These are phyloP conservation scores for Peniophora sp. DNA, from an alignment of 1,284 basidiomycete genomes.

Conservation along the genomic window DNA sequence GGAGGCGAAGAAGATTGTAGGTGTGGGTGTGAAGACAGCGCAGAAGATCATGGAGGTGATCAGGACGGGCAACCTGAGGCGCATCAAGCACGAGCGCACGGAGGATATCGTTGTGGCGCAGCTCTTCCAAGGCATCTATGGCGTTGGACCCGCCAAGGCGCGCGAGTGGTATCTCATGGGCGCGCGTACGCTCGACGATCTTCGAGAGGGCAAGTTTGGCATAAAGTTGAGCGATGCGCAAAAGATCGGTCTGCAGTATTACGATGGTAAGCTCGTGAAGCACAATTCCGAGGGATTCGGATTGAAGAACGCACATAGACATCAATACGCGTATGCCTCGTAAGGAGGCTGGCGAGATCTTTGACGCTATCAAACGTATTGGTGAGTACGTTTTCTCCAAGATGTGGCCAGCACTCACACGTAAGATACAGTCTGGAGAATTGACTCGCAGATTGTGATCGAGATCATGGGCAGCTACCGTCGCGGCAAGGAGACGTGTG, in stretches of 20 bases:
- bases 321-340: conserved; percentile 80
- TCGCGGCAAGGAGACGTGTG: conserved; percentile 69
- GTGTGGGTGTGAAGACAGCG: conserved; percentile 71
- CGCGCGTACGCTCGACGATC: conserved; percentile 71
- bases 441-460: conserved; percentile 69
- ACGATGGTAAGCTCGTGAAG: conserved; percentile 48
- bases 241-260: conserved; percentile 69
- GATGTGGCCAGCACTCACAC: background rate
- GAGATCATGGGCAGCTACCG: conserved; percentile 90
- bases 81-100: conserved; percentile 56
- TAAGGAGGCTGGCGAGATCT: conserved; percentile 68
- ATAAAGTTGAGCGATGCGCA: conserved; percentile 61
- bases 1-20: conserved; percentile 57
- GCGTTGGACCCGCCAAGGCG: conserved; percentile 68
- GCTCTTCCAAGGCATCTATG: conserved; percentile 75
- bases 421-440: conserved; percentile 44
- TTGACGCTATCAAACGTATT: conserved; percentile 59
- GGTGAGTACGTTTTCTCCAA: conserved; percentile 31
- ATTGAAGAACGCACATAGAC: conserved; percentile 33
- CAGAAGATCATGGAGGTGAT: conserved; percentile 77
- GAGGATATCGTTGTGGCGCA: conserved; percentile 45
- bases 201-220: conserved; percentile 48
- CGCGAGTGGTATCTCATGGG: conserved; percentile 70
- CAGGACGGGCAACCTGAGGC: conserved; percentile 54
- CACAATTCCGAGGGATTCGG: background rate